Evolutionary conservation across 768 basidiomycete genomes (phyloP).

Genomic region (Rickenella mellea): DNA sequence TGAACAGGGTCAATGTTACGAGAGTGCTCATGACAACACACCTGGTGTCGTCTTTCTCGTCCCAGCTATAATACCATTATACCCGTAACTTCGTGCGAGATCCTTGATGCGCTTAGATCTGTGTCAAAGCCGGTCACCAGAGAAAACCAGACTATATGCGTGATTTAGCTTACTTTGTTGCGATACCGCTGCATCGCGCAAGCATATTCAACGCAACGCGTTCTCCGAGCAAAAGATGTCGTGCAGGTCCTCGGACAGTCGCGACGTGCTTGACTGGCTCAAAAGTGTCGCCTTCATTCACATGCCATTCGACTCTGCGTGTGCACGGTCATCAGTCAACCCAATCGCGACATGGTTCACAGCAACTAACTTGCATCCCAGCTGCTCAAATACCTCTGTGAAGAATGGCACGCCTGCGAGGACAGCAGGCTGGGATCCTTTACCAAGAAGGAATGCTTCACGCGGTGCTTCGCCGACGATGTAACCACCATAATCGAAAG

Average conservation of each 20-base stretch:
- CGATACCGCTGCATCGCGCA: slow-evolving; percentile 93
- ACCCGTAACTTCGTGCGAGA: slow-evolving; percentile 69
- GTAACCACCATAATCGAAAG: slow-evolving; percentile 93
- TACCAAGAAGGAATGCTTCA: slow-evolving; percentile 84
- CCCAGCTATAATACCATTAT: slow-evolving; percentile 83
- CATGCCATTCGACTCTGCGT: slow-evolving; percentile 85
- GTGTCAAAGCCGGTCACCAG: not conserved
- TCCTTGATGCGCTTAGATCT: slow-evolving; percentile 82
- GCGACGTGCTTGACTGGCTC: slow-evolving; percentile 80
- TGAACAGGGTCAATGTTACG: no score
- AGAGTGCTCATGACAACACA: slow-evolving; percentile 15
- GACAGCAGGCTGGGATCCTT: slow-evolving; percentile 68
- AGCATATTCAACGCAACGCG: slow-evolving; percentile 88
- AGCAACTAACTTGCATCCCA: slow-evolving; percentile 77
- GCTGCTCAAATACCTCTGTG: slow-evolving; percentile 80
- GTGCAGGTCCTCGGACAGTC: slow-evolving; percentile 82
- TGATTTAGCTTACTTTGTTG: slow-evolving; percentile 61
- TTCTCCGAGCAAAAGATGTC: slow-evolving; percentile 85
- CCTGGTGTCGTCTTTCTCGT: slow-evolving; percentile 97
- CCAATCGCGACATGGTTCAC: not conserved
- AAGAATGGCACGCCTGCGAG: slow-evolving; percentile 96
- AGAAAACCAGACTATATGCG: not conserved
- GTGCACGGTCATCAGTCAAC: not conserved
- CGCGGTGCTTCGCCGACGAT: slow-evolving; percentile 87
- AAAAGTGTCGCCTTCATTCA: slow-evolving; percentile 76